phyloP scores from a whole-genome alignment of 2,329 filamentous ascomycete species.

The Periconia digitata region DNA sequence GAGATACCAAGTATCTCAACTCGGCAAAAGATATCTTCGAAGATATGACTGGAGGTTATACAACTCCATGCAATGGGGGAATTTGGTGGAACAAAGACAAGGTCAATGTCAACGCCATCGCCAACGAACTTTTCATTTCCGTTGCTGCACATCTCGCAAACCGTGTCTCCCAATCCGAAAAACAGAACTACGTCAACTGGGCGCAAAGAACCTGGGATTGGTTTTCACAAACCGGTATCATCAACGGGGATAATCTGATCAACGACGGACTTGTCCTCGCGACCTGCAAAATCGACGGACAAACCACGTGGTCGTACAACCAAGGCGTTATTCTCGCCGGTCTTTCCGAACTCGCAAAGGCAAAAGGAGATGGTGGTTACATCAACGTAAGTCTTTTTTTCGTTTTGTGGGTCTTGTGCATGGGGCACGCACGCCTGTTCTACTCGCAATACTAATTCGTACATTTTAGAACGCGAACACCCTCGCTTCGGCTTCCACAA shows the following conservation, averaged over 20 bases:
- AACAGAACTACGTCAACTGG: slow-evolving; percentile 50
- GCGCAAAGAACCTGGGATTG: slow-evolving; percentile 57
- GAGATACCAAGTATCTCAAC: slow-evolving; percentile 55
- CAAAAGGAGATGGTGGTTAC: slow-evolving; percentile 40
- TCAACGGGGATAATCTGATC: slow-evolving; percentile 54
- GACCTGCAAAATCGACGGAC: slow-evolving; percentile 55
- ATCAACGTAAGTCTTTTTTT: slow-evolving; percentile 9
- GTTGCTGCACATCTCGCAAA: slow-evolving; percentile 58
- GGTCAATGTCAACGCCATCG: slow-evolving; percentile 57
- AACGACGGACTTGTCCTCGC: slow-evolving; percentile 56
- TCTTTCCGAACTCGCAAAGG: slow-evolving; percentile 54
- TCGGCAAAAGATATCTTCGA: slow-evolving; percentile 57
- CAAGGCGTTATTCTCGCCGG: slow-evolving; percentile 61
- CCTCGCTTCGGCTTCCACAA: slow-evolving; percentile 31
- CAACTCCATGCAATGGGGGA: slow-evolving; percentile 52
- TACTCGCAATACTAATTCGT: not conserved
- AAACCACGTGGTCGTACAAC: slow-evolving; percentile 59
- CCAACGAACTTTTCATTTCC: slow-evolving; percentile 61
- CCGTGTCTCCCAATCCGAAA: slow-evolving; percentile 44
- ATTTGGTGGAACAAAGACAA: slow-evolving; percentile 61
- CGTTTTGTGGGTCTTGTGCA: too few relatives aligned
- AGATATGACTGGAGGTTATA: slow-evolving; percentile 57
- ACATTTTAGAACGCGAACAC: slow-evolving; percentile 21
- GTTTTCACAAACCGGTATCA: slow-evolving; percentile 54
- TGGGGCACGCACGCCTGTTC: not conserved